These are phyloP conservation scores for Yamadazyma conglobata DNA, from an alignment of 1,139 yeast genomes.

Conservation along the genomic window DNA sequence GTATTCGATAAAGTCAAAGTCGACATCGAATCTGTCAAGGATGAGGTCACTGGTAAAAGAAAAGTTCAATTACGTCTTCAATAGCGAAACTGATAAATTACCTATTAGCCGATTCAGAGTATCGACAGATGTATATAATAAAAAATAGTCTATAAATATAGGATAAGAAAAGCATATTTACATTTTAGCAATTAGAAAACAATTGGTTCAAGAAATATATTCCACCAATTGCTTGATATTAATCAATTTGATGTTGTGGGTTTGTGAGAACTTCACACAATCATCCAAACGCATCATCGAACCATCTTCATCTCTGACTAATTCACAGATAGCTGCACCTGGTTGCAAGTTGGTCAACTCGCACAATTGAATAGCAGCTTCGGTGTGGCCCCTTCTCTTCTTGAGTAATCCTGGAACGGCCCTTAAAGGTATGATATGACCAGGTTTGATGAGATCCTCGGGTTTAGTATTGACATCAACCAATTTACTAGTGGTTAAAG, in stretches of 20 bases:
- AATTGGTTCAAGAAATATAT: slow-evolving; percentile 30
- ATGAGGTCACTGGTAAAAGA: slow-evolving; percentile 88
- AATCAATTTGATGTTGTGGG: slow-evolving; percentile 65
- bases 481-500: slow-evolving; percentile 70
- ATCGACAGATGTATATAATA: too few species aligned
- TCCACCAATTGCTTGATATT: slow-evolving; percentile 76
- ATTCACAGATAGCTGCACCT: slow-evolving; percentile 90
- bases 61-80: slow-evolving; percentile 71
- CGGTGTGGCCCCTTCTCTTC: slow-evolving; percentile 94
- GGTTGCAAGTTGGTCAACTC: slow-evolving; percentile 73
- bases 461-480: slow-evolving; percentile 61
- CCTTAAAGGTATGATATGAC: slow-evolving; percentile 88
- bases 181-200: too few species aligned
- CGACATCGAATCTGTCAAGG: slow-evolving; percentile 75
- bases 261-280: slow-evolving; percentile 66
- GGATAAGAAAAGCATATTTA: too few species aligned
- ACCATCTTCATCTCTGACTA: slow-evolving; percentile 91
- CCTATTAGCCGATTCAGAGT: too few species aligned
- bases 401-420: slow-evolving; percentile 85
- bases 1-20: slow-evolving; percentile 88
- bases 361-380: slow-evolving; percentile 91
- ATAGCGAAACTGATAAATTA: slow-evolving; percentile 5
- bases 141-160: too few species aligned
- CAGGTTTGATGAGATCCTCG: slow-evolving; percentile 79
- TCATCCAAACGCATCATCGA: slow-evolving; percentile 93